Percentiles rank a stretch among this genome's conserved stretches.
phyloP scores from a whole-genome alignment of 2,329 filamentous ascomycete species.

The Karstenula rhodostoma region DNA sequence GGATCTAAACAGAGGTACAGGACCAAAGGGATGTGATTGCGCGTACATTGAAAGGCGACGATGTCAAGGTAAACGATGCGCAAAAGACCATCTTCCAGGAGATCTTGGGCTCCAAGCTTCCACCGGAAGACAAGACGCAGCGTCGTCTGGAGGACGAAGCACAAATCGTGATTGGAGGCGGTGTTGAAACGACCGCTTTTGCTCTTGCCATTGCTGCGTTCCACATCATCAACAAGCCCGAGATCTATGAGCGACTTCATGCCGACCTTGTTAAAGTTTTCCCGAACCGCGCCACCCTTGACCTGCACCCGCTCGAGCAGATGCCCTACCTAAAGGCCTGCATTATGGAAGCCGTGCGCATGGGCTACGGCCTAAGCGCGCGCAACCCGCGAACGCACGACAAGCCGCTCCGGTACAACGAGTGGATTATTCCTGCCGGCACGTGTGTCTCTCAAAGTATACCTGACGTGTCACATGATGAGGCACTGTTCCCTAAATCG shows the following conservation, averaged over 20 bases:
- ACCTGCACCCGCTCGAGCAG: slow-evolving; percentile 34
- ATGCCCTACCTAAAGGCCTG: slow-evolving; percentile 38
- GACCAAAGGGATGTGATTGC: slow-evolving; percentile 36
- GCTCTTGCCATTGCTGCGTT: slow-evolving; percentile 39
- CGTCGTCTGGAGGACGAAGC: slow-evolving; percentile 49
- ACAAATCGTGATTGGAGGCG: slow-evolving; percentile 49
- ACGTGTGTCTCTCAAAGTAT: slow-evolving; percentile 51
- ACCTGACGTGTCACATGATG: slow-evolving; percentile 45
- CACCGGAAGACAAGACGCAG: slow-evolving; percentile 48
- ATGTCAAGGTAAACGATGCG: slow-evolving; percentile 43
- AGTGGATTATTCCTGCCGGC: slow-evolving; percentile 43
- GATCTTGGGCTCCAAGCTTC: slow-evolving; percentile 40
- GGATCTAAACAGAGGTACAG: slow-evolving; percentile 15
- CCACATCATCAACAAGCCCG: slow-evolving; percentile 43
- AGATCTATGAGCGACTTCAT: slow-evolving; percentile 42
- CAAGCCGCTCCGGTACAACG: slow-evolving; percentile 29
- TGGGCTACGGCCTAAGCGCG: slow-evolving; percentile 51
- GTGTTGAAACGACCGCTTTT: slow-evolving; percentile 51
- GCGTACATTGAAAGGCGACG: slow-evolving; percentile 38
- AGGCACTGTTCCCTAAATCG: slow-evolving; percentile 48
- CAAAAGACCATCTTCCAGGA: slow-evolving; percentile 47
- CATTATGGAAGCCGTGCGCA: slow-evolving; percentile 43
- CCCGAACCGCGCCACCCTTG: slow-evolving; percentile 33
- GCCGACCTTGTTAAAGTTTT: slow-evolving; percentile 40
- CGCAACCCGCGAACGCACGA: slow-evolving; percentile 47